Evolutionary conservation across 1,284 basidiomycete species (phyloP), one percentile per base, ranked within the genome.

Genomic region (Ceratobasidium sp.): DNA sequence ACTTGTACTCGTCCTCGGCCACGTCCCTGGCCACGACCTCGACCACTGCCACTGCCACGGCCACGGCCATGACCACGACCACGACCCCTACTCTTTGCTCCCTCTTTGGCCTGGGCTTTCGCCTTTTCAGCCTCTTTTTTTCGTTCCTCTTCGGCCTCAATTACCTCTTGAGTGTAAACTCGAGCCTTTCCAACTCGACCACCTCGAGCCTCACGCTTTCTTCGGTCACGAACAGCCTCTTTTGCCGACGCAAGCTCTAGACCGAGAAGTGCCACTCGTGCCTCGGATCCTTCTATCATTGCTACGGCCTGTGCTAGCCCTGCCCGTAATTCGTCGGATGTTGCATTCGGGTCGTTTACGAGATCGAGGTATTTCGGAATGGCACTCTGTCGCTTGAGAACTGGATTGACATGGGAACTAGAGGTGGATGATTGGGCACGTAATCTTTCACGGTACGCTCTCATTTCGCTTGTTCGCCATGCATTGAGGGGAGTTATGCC

Each of bases 361-460:
- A 57, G 3, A 2, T 33, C 54, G 9, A 17, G 19, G 24, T 17
- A 54, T 5, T 27, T 29, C 14, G 27, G 17, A 33, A 3, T 9
- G 54, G 54, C 27, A 2, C 54, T n/a, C 6, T 31, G n/a, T 31
- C 8, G 6, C 8, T 4, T 54, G 22, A 29, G 54, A 17, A 6
- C 54, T 33, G 36, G 17, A 17, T 31, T 33, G 29, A 33, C 51
- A 11, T 24, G 74, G 82, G 67, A 77, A 88, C 87, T 33, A 89
- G 89, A 14, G 91, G 91, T 14, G 89, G 87, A 74, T 90, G 89
- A 9, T 91, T 81, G 0, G 89, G 14, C 17, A 1, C 44, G 47
- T 14, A 64, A 15, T 31, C 19, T 48, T 17, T 47, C 27, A 11
- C 27, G 62, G 29, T 29, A 64, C 1, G 11, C 47, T 9, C 19